Percentiles rank a stretch among this genome's conserved stretches.
These are phyloP conservation scores for Carex sylvatica DNA, from an alignment of 202 grass and related monocot genomes.

Conservation along the genomic window DNA sequence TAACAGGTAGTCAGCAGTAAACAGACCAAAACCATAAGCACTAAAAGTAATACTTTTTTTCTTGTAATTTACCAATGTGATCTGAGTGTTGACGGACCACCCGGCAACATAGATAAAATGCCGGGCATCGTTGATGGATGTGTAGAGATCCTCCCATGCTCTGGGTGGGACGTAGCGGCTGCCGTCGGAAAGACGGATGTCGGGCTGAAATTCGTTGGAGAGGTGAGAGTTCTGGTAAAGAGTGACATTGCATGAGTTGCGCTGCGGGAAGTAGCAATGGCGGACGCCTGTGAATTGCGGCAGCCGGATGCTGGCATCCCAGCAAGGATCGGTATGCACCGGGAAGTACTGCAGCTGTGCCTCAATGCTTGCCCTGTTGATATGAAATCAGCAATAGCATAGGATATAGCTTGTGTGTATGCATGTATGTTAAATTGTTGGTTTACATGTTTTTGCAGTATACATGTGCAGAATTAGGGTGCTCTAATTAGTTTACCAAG, in stretches of 20 bases:
- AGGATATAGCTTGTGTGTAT: background rate
- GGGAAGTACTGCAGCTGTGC: constrained; percentile 33
- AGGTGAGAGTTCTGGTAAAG: constrained; percentile 82
- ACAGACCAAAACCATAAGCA: background rate
- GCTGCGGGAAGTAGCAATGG: constrained; percentile 56
- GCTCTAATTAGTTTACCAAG: too few species aligned
- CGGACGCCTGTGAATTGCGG: constrained; percentile 36
- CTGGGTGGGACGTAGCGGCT: constrained; percentile 35
- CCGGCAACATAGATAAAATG: constrained; percentile 71
- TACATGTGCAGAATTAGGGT: background rate
- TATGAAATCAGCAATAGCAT: background rate
- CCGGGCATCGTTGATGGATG: constrained; percentile 48
- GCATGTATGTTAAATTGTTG: background rate
- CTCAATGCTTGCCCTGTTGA: constrained; percentile 37
- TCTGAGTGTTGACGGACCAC: constrained; percentile 57
- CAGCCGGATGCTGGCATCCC: constrained; percentile 45
- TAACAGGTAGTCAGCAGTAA: background rate
- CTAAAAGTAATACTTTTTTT: background rate
- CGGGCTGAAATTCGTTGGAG: constrained; percentile 44
- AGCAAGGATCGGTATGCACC: constrained; percentile 46
- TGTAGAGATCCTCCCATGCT: constrained; percentile 70
- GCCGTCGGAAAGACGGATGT: constrained; percentile 30
- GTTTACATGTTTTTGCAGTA: background rate
- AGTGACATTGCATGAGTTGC: constrained; percentile 44
- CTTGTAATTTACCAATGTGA: constrained; percentile 18